Base-by-base conservation (phyloP, 2,329 filamentous ascomycete genomes). In the Diaporthe citri region DNA sequence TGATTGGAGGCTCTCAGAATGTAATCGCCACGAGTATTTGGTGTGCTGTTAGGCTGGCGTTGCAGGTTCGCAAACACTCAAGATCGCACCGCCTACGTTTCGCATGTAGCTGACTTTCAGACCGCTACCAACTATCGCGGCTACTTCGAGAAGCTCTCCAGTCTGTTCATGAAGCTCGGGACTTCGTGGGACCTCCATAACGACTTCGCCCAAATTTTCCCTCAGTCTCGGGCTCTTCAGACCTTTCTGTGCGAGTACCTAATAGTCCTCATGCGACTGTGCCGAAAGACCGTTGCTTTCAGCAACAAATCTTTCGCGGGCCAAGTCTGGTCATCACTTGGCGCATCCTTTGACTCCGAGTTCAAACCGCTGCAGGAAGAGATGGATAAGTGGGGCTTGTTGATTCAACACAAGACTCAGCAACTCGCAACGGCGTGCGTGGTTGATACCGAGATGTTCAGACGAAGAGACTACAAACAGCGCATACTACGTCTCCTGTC, bases 1-100 rank as follows among this genome's bases (percentile, higher is more conserved):
- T 77, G 39, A 56, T 77, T 9, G 73, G 70, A 10, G 60, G 59
- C 3, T 73, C 75, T 4, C 75, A 75, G 31, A 77, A 75, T 22
- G 43, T 76, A 17, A 76, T 77, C 3, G 75, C 76, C 20, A 74
- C 72, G 10, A 71, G 76, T n/a, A 48, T 77, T 22, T 76, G 75
- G 73, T 48, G 71, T 17, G 71, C 73, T 25, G 36, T 77, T 34
- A 75, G 74, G 36, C 34, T 76, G 0, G 52, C 69, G 15, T 52
- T 77, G 10, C 52, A 60, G 75, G 74, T 77, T 60, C 31, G 72
- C 10, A 31, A 9, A 43, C 39, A 25, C 28, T 31, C 15, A 6
- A 41, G 17, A 20, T 12, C 15, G 15, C 15, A 9, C 34, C 17
- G 17, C 43, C 43, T 10, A 15, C n/a, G 3, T 9, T 12, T 46